Evolutionary conservation across 1,284 basidiomycete genomes (phyloP).

Genomic region (Leccinum cinnamomeum): DNA sequence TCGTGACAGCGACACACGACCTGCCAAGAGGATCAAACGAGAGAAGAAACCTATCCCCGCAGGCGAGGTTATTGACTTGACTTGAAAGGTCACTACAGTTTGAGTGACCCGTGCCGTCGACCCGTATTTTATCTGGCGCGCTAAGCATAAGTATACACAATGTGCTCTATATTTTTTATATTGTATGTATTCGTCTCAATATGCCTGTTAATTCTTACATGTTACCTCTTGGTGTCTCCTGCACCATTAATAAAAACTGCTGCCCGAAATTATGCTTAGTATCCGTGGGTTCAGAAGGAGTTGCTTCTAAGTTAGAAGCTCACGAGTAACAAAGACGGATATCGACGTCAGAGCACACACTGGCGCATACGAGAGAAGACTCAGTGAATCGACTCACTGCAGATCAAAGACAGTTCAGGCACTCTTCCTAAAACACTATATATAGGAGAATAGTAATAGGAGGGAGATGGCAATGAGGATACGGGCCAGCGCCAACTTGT

Average conservation of each 20-base stretch:
- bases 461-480: slow-evolving; percentile 6
- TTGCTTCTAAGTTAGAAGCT: not conserved
- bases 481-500: not conserved
- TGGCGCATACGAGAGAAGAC: not conserved
- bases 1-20: slow-evolving; percentile 5
- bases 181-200: not conserved
- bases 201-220: not conserved
- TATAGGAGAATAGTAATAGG: slow-evolving; percentile 7
- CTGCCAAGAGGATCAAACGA: slow-evolving; percentile 29
- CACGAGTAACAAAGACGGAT: not conserved
- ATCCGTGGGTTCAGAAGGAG: not conserved
- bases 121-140: not conserved
- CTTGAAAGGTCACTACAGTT: slow-evolving; percentile 16
- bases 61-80: slow-evolving; percentile 33
- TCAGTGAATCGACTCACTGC: not conserved
- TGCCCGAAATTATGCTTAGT: not conserved
- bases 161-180: not conserved
- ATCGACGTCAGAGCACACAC: slow-evolving; percentile 4
- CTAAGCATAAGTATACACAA: not conserved
- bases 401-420: not conserved
- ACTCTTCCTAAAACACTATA: slow-evolving; percentile 3
- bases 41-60: slow-evolving; percentile 16
- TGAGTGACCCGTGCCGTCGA: not conserved
- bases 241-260: slow-evolving; percentile 1
- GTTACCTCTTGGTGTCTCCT: not conserved